Base-by-base conservation (phyloP, 2,329 filamentous ascomycete genomes). In the Aspergillus piperis region DNA sequence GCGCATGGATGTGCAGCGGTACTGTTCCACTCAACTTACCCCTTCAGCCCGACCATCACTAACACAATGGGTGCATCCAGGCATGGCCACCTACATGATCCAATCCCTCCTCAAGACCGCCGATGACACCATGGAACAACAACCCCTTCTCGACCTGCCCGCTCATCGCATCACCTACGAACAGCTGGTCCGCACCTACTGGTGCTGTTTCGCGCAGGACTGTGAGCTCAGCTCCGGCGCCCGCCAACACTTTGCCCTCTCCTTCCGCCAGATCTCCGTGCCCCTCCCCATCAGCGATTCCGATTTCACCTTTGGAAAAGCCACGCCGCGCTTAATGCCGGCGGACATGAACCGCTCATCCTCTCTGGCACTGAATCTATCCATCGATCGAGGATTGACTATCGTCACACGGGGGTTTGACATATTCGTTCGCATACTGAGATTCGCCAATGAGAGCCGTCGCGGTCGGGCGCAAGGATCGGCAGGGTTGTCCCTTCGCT, bases 1-100 rank as follows among this genome's bases (percentile, higher is more conserved):
- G 74, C 47, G 73, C 73, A 2, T 76, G 73, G 73, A 76, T 76
- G 73, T 76, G 75, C 56, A 76, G 73, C 49, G 73, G 73, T 75
- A 64, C 17, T 8, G 5, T 8, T 3, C 23, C n/a, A 11, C 23
- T 10, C 15, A 36, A 10, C 27, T 11, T 19, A 21, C 10, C 10
- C 25, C 13, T 19, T 27, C 19, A 19, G 42, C 19, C 23, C 23
- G 32, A 36, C 41, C n/a, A 23, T 27, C 2, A 8, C 57, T 68
- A n/a, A 68, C 30, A 41, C 17, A 3, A 8, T 39, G 25, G 10
- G 19, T 8, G 1, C 4, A 30, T 11, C 27, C 25, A 75, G 73
- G 73, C 15, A 76, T 76, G 73, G 73, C 73, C 5, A 76, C 73
- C 0, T 76, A 76, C 42, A 76, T 76, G 73, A 74, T 76, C 13